Base-by-base conservation (phyloP, 306 rosid genomes). In the Elaeagnus macrophylla region DNA sequence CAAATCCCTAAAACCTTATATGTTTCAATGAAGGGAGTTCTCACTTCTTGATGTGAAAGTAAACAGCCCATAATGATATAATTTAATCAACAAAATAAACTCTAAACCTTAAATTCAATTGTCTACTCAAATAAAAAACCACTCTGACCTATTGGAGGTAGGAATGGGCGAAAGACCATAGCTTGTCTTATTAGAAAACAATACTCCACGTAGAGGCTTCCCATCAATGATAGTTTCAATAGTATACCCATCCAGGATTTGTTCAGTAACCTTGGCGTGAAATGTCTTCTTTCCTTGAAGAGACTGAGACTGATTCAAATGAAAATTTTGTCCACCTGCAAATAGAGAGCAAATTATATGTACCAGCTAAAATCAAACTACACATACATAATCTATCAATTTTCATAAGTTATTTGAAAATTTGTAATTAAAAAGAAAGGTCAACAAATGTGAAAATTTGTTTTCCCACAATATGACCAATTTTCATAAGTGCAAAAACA, bases 191-290 rank as follows among this genome's bases (percentile, higher is more conserved):
- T 71, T 80, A 62, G 78, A 43, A 70, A 91, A 82, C 64, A 91
- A 63, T 51, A 91, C 14, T 67, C 99, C 99, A 12, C 75, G 87
- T 58, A 91, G 85, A 63, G 81, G 95, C 84, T 77, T 91, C 69
- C 99, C 99, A 59, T 91, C 96, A 37, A 91, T 81, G 53, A 79
- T 72, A 50, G 99, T 87, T 82, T 91, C 99, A 41, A 91, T 77
- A 15, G 78, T 49, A 56, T 68, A 84, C 57, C 96, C 96, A 53
- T 66, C 78, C 5, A 72, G 44, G 62, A 67, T 76, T 75, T 62
- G 80, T 69, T 80, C 82, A 37, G 83, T 78, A 63, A 91, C 81
- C 75, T 64, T 81, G 68, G 95, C 96, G 71, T 77, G 83, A 84
- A 91, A 91, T 37, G 54, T 65, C 67, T 64, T 82, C 87, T 75